These are phyloP conservation scores for Solanum appendiculatum DNA, from an alignment of 257 asterid genomes.

Conservation along the genomic window DNA sequence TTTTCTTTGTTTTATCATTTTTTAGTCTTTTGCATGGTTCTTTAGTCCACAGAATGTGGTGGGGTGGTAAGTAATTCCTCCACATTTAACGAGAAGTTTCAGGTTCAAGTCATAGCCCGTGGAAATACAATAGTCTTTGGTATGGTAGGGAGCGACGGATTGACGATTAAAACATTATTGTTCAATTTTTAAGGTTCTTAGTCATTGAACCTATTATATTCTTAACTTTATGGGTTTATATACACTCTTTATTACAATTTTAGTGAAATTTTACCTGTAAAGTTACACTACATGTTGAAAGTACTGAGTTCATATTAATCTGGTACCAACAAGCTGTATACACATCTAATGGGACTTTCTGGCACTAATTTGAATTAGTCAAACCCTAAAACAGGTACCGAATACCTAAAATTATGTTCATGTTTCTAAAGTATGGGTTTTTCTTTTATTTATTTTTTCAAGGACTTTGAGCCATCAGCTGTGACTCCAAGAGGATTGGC, in stretches of 20 bases:
- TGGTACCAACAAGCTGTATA: background rate
- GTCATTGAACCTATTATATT: background rate
- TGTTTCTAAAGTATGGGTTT: background rate
- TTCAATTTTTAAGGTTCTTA: background rate
- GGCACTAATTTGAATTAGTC: background rate
- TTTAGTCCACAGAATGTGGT: background rate
- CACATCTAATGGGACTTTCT: background rate
- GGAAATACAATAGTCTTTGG: too few relatives aligned
- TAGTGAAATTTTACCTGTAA: too few relatives aligned
- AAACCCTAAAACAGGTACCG: background rate
- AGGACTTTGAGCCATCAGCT: background rate
- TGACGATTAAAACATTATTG: too few relatives aligned
- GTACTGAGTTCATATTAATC: background rate
- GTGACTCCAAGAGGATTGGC: background rate
- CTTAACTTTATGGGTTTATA: background rate
- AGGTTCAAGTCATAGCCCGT: fast-evolving
- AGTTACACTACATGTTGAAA: background rate
- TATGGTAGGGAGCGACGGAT: fast-evolving
- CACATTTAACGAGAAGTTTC: background rate
- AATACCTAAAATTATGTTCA: background rate
- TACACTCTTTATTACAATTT: too few relatives aligned
- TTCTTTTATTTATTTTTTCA: too few relatives aligned
- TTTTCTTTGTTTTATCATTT: background rate
- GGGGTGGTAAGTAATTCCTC: background rate
- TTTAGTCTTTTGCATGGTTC: background rate